Evolutionary conservation across 345 rosid genomes (phyloP).

Genomic region (Syzygium oleosum): DNA sequence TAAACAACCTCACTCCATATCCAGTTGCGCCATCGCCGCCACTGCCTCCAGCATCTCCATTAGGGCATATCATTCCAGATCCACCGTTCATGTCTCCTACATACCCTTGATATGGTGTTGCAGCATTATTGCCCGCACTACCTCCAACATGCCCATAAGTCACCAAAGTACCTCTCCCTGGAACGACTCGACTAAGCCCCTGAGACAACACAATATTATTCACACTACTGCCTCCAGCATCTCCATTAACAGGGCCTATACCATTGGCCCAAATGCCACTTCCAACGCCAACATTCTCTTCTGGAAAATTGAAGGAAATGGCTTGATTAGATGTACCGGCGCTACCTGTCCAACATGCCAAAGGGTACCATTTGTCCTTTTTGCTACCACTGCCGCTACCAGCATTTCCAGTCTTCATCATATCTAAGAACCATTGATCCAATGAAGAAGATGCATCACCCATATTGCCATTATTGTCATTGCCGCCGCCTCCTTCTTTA

Average conservation of each 20-base stretch:
- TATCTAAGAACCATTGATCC: background rate
- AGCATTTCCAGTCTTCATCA: background rate
- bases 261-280: background rate
- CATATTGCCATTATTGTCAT: background rate
- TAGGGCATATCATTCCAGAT: background rate
- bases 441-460: background rate
- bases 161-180: background rate
- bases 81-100: background rate
- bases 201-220: background rate
- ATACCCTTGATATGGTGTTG: background rate
- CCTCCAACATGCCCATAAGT: background rate
- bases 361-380: background rate
- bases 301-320: background rate
- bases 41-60: background rate
- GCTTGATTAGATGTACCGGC: background rate
- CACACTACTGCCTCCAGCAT: background rate
- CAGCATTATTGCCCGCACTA: constrained; percentile 9
- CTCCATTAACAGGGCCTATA: constrained; percentile 3
- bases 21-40: background rate
- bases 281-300: background rate
- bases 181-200: background rate
- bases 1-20: background rate
- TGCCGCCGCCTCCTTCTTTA: background rate
- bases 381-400: background rate
- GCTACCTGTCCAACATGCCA: background rate